These are phyloP conservation scores for Typha latifolia DNA, from an alignment of 176 grass and related monocot genomes.

Conservation along the genomic window DNA sequence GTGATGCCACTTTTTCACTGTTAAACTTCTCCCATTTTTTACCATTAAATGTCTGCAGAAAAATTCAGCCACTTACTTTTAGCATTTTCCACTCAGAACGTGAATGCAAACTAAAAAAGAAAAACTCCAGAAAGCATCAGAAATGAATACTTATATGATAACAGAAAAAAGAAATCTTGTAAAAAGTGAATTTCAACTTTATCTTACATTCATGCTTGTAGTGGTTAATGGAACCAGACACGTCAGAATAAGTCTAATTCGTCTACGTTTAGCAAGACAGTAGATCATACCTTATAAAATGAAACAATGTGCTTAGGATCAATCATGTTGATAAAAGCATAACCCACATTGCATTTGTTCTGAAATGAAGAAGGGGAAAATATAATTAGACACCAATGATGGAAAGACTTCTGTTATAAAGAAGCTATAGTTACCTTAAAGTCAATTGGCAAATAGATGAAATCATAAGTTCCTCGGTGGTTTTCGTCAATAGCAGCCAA, in stretches of 20 bases:
- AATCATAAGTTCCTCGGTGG: constrained; percentile 94
- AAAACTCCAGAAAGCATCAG: not conserved
- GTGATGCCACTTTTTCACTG: constrained; percentile 91
- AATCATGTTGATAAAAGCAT: constrained; percentile 98
- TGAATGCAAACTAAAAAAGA: not conserved
- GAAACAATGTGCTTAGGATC: constrained; percentile 75
- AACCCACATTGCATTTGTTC: constrained; percentile 98
- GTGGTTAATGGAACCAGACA: too few species aligned
- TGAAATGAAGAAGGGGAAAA: constrained; percentile 29
- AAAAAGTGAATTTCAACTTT: not conserved
- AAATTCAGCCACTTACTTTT: not conserved
- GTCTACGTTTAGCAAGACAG: not conserved
- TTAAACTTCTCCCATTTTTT: constrained; percentile 97
- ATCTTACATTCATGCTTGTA: not conserved
- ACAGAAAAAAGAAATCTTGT: not conserved
- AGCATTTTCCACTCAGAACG: not conserved
- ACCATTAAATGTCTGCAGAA: constrained; percentile 74
- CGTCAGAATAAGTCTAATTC: not conserved
- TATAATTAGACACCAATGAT: constrained; percentile 9
- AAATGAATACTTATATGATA: not conserved
- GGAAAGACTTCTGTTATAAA: not conserved
- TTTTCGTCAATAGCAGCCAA: constrained; percentile 88
- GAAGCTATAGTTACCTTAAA: constrained; percentile 57
- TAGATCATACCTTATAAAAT: constrained; percentile 66
- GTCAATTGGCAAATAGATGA: constrained; percentile 97